Evolutionary conservation across 306 rosid genomes (phyloP), one percentile per base, ranked within the genome.

Genomic region (Citrullus mucosospermus): DNA sequence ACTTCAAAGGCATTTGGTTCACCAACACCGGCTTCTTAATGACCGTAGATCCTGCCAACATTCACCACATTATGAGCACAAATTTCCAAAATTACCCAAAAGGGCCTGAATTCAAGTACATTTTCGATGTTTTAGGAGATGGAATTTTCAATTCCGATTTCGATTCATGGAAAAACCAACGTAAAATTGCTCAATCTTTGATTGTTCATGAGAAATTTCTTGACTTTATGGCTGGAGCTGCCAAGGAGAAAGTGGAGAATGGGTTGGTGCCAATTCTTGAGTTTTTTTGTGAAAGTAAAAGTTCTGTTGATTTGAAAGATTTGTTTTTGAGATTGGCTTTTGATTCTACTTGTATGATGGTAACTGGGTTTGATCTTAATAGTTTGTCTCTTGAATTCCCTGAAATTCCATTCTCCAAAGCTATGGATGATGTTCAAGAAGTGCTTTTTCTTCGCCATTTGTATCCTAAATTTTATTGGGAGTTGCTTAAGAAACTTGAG

Each of bases 1-100:
- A 11, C 66, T 18, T 89, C 59, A 16, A 34, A 8, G 89, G 90
- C 67, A 86, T 86, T 1, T 85, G 83, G 87, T 78, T 76, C 15
- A 18, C 79, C 4, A 28, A 50, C 8, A 56, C 77, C 32, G 46
- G 69, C 22, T 71, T 77, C 13, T 18, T 83, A 8, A 0, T 78
- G 10, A 87, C 91, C 0, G 61, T 78, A 1, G 85, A 89, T 63
- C 86, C 88, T 17, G 28, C 51, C 36, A 89, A 89, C 9, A 80
- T 89, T 4, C 80, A 80, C 17, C 77, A 85, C 77, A 83, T 85
- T 5, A 18, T 69, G 43, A 81, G 48, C 66, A 36, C 8, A 25
- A 78, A 68, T 44, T 83, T 83, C 25, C 48, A 63, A 0, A 83
- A 83, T 13, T 86, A 78, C 30, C 77, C 79, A 1, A 81, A 39